Evolutionary conservation across 768 basidiomycete species (phyloP).

Genomic region (Gyrodon lividus): DNA sequence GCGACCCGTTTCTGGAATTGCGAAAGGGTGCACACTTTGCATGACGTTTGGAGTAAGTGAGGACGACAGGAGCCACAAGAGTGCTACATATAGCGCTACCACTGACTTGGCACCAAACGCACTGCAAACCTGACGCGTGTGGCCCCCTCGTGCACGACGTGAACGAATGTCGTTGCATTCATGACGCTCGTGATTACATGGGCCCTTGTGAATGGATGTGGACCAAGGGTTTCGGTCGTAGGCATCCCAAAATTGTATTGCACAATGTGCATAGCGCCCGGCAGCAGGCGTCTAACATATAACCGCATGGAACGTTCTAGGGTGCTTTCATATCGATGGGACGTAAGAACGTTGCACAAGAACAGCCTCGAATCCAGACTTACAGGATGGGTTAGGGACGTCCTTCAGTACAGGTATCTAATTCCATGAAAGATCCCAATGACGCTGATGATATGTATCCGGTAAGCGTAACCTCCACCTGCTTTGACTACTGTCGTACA

Average conservation of each 20-base stretch:
- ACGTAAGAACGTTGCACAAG: too few species aligned
- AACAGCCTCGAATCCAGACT: background rate
- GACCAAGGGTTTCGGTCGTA: background rate
- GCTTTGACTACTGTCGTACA: too few species aligned
- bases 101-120: constrained; percentile 4
- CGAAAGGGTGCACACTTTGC: constrained; percentile 12
- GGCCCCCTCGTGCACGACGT: constrained; percentile 2
- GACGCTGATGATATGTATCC: too few species aligned
- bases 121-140: background rate
- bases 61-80: background rate
- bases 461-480: too few species aligned
- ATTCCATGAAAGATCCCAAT: too few species aligned
- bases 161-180: constrained; percentile 8
- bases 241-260: background rate
- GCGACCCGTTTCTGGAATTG: constrained; percentile 13
- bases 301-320: too few species aligned
- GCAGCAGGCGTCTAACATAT: too few species aligned
- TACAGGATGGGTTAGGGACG: background rate
- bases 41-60: constrained; percentile 6
- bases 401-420: too few species aligned
- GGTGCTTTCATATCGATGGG: too few species aligned
- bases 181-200: constrained; percentile 11
- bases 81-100: constrained; percentile 15
- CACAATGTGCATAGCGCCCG: too few species aligned
- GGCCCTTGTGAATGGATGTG: constrained; percentile 12